A percentile compares a stretch with the other conserved stretches of the same genome.
Evolutionary conservation across 805 yeast species (phyloP).

Genomic region (Saturnispora ahearnii): DNA sequence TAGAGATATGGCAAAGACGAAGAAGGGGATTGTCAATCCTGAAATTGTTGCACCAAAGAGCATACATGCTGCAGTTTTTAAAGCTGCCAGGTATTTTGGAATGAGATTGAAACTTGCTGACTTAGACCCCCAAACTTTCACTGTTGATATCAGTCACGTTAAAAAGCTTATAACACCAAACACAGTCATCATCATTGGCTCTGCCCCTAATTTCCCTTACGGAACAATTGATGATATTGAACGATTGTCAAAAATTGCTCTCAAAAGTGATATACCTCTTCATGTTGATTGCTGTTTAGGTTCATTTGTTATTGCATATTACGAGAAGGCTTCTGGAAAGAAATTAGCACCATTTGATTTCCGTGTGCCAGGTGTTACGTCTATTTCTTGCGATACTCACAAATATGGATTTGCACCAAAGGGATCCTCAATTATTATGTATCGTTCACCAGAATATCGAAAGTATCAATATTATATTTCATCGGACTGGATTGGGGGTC

Average conservation of each 20-base stretch:
- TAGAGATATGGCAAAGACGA: constrained; percentile 56
- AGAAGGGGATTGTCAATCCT: constrained; percentile 56
- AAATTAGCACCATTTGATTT: constrained; percentile 64
- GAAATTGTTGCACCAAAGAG: constrained; percentile 87
- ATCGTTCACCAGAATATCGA: constrained; percentile 59
- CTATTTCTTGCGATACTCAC: constrained; percentile 98
- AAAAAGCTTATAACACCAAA: constrained; percentile 59
- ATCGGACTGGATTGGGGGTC: constrained; percentile 88
- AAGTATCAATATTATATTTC: constrained; percentile 76
- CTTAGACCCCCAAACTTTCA: constrained; percentile 47
- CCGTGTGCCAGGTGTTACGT: constrained; percentile 85
- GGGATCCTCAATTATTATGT: constrained; percentile 90
- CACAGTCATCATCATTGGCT: constrained; percentile 80
- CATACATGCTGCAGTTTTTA: constrained; percentile 91
- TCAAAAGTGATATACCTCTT: constrained; percentile 64
- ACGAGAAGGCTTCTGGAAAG: constrained; percentile 37
- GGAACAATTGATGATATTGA: constrained; percentile 90
- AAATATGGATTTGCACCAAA: constrained; percentile 98
- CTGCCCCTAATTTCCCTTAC: constrained; percentile 96
- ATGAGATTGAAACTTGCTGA: constrained; percentile 79
- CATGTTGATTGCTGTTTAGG: constrained; percentile 97
- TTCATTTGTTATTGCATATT: constrained; percentile 76
- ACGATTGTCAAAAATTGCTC: constrained; percentile 55
- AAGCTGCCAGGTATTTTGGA: constrained; percentile 85
- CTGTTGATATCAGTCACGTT: constrained; percentile 59